Conservation (phyloP, 83 land plant species). For the Larix sibirica region DNA sequence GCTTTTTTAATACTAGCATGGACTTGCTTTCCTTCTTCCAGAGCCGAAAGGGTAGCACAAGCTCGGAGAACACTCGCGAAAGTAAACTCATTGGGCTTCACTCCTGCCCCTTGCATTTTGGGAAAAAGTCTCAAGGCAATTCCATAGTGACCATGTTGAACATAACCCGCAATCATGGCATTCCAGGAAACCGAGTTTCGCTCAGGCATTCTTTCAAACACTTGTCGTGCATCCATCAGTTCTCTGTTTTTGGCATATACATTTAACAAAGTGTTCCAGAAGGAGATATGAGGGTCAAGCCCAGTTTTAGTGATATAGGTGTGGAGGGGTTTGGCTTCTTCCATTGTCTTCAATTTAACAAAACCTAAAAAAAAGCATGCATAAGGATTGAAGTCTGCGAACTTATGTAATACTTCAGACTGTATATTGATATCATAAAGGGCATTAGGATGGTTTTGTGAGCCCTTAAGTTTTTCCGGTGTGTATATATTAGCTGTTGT, state of each 20-base stretch:
- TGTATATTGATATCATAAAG: not conserved
- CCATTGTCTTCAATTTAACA: conserved; percentile 4
- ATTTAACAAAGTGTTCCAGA: conserved; percentile 50
- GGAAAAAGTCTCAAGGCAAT: conserved; percentile 37
- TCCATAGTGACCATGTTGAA: conserved; percentile 28
- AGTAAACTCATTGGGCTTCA: conserved; percentile 38
- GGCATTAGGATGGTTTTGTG: no score
- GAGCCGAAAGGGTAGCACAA: conserved; percentile 43
- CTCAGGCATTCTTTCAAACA: conserved; percentile 45
- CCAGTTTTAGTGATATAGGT: conserved; percentile 18
- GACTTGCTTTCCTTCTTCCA: conserved; percentile 50
- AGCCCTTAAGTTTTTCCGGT: not conserved
- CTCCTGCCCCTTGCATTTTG: conserved; percentile 39
- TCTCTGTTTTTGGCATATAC: conserved; percentile 43
- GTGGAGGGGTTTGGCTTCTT: conserved; percentile 32
- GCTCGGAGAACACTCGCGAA: conserved; percentile 67
- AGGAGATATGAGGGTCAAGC: conserved; percentile 16
- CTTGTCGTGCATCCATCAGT: conserved; percentile 26
- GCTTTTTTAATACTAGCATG: conserved; percentile 48
- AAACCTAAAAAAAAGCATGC: not conserved
- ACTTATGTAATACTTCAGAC: not conserved
- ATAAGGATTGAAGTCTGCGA: not conserved
- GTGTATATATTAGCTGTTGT: not conserved
- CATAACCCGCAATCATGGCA: conserved; percentile 40
- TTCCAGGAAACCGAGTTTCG: conserved; percentile 59